Evolutionary conservation across 768 basidiomycete species (phyloP).

Genomic region (Cystofilobasidium bisporidii): DNA sequence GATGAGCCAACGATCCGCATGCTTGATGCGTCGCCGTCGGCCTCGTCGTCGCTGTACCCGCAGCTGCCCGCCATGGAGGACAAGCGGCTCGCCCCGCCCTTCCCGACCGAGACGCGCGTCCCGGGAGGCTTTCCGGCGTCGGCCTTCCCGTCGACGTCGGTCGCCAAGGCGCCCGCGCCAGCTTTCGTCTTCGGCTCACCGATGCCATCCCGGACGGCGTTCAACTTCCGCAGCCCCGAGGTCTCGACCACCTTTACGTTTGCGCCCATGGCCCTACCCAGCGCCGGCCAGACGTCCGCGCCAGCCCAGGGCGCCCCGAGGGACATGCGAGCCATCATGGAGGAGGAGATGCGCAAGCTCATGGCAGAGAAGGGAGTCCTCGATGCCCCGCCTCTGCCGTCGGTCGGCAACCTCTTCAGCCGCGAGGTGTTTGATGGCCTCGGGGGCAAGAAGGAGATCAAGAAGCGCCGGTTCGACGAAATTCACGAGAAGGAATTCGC

Average conservation of each 20-base stretch:
- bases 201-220: background rate
- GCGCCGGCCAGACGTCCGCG: background rate
- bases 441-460: background rate
- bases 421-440: background rate
- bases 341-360: constrained; percentile 10
- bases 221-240: constrained; percentile 6
- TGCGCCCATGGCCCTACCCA: background rate
- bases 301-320: background rate
- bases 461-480: constrained; percentile 27
- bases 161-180: background rate
- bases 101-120: background rate
- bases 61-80: constrained; percentile 2
- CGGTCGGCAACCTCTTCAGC: constrained; percentile 2
- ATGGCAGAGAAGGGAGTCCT: constrained; percentile 7
- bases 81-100: background rate
- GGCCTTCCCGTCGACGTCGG: background rate
- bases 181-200: background rate
- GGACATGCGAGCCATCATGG: constrained; percentile 11
- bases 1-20: constrained; percentile 18
- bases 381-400: background rate
- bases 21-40: constrained; percentile 1
- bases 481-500: constrained; percentile 26
- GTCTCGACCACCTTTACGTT: background rate
- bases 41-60: background rate
- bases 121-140: constrained; percentile 19